Base-by-base conservation (phyloP, 495 filamentous ascomycete species). In the Tuber microsphaerosporum region DNA sequence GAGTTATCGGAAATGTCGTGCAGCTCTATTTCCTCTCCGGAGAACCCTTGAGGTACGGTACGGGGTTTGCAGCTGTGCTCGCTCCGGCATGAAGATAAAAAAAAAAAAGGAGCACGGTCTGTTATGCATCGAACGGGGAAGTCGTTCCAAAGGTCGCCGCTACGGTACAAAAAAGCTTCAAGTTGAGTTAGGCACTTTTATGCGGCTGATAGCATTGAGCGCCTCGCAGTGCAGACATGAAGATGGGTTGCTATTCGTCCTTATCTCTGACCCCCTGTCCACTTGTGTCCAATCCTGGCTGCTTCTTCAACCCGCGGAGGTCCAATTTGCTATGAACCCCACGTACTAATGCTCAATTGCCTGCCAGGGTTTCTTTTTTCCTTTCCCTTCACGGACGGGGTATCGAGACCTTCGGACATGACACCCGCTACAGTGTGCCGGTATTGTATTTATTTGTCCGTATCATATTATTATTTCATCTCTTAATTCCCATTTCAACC, bases 131-230 rank as follows among this genome's bases (percentile, higher is more conserved):
- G 44, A 74, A 69, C 31, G 56, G 51, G 51, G 44, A 75, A 65
- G 70, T 75, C 44, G 51, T 75, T 75, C 71, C 77, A 70, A 78
- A 78, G 72, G 77, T 61, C 26, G 44, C 41, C 31, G 37, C 73
- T 76, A 70, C 56, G n/a, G 56, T 65, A 65, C n/a, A 48, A 65
- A 73, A 45, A 70, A 71, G 56, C 65, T 76, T 75, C 73, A 41
- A 46, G 76, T 79, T 79, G 43, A 79, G 77, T 78, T 79, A 73
- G 77, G 77, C 75, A 79, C 75, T 76, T 73, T 76, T 79, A 79
- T 79, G 77, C 77, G 77, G 77, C 76, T 78, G 77, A 79, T 78
- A 77, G 73, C 72, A 78, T 79, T 51, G 77, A 71, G 76, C 77
- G 69, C 70, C 76, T 79, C 76, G 77, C 77, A 78, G 75, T 74